A percentile compares a stretch with the other conserved stretches of the same genome.
Evolutionary conservation across 257 asterid species (phyloP).

Genomic region (Salvia splendens): DNA sequence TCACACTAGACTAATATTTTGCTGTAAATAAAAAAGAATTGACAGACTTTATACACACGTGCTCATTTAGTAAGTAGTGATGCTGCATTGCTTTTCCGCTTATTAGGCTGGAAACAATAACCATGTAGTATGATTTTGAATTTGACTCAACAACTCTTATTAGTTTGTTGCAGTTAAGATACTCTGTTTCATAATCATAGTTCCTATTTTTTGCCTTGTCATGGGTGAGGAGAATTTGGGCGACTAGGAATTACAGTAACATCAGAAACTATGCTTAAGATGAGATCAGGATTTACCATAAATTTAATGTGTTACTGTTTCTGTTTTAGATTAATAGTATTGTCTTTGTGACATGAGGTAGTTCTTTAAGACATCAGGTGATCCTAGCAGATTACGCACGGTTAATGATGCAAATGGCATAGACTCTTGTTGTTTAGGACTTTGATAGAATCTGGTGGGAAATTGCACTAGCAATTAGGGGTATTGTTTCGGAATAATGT

Average conservation of each 20-base stretch:
- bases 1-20: background rate
- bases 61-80: background rate
- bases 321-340: background rate
- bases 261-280: background rate
- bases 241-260: background rate
- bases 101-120: background rate
- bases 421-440: background rate
- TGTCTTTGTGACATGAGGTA: background rate
- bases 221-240: background rate
- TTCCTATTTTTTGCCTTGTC: background rate
- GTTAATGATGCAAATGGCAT: background rate
- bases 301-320: background rate
- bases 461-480: background rate
- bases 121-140: background rate
- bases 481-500: background rate
- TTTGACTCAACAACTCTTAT: background rate
- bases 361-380: background rate
- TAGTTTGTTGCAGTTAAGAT: background rate
- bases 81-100: background rate
- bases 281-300: background rate
- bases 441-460: background rate
- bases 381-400: background rate
- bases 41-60: background rate
- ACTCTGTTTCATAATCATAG: constrained; percentile 8
- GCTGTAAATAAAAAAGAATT: background rate